A percentile compares a stretch with the other conserved stretches of the same genome.
These are phyloP conservation scores for Botryotinia globosa DNA, from an alignment of 2,329 filamentous ascomycete genomes.

Conservation along the genomic window DNA sequence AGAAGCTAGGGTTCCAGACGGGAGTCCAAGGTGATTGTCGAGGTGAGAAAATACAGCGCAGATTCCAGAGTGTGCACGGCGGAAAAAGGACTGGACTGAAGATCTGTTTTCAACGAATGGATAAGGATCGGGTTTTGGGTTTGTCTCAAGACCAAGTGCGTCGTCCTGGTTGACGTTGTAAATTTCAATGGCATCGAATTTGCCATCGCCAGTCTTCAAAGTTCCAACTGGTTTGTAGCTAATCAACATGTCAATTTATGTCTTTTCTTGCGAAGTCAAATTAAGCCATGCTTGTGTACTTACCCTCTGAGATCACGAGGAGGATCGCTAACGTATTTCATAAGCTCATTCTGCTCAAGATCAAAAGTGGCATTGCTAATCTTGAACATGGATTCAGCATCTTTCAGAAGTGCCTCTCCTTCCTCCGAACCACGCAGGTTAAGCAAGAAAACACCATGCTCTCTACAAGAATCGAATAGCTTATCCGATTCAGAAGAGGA, in stretches of 20 bases:
- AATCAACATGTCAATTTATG: not conserved
- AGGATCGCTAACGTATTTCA: not conserved
- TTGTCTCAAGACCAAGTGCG: not conserved
- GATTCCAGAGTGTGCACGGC: not conserved
- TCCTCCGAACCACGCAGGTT: not conserved
- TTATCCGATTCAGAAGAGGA: not conserved
- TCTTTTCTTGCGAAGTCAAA: not conserved
- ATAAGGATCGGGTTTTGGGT: not conserved
- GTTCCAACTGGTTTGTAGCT: slow-evolving; percentile 1
- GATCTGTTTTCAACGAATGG: not conserved
- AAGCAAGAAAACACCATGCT: not conserved
- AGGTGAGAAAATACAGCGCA: not conserved
- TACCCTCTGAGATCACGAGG: not conserved
- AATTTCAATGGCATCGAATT: not conserved
- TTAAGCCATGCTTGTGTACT: not conserved
- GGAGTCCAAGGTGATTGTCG: not conserved
- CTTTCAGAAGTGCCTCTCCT: not conserved
- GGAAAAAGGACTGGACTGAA: not conserved
- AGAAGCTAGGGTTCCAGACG: not conserved
- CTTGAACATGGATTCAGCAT: not conserved
- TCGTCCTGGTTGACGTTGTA: not conserved
- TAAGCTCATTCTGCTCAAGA: not conserved
- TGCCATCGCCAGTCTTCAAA: not conserved
- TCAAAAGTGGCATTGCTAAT: not conserved
- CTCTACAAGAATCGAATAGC: not conserved